These are phyloP conservation scores for Nicotiana attenuata DNA, from an alignment of 257 asterid genomes.

Conservation along the genomic window DNA sequence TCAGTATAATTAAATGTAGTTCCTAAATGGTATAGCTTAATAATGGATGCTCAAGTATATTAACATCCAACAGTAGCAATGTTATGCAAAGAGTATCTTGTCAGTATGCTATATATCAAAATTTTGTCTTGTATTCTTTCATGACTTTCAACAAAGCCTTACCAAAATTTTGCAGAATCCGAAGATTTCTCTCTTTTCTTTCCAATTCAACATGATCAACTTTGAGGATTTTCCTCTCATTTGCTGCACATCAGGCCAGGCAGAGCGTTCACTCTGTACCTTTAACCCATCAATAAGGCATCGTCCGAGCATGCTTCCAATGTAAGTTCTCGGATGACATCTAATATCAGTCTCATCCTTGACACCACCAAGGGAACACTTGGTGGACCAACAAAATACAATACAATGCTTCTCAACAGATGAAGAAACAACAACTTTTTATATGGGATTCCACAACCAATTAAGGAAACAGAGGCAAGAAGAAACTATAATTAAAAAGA, in stretches of 20 bases:
- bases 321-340: slow-evolving; percentile 75
- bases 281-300: slow-evolving; percentile 93
- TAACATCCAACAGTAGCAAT: background rate
- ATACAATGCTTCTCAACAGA: slow-evolving; percentile 59
- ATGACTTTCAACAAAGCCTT: slow-evolving; percentile 75
- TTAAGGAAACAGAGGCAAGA: too few species aligned
- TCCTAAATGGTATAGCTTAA: background rate
- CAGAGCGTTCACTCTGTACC: slow-evolving; percentile 27
- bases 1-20: slow-evolving; percentile 4
- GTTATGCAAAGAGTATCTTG: background rate
- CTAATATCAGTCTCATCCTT: slow-evolving; percentile 96
- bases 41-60: background rate
- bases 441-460: too few species aligned
- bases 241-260: slow-evolving; percentile 3
- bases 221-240: slow-evolving; percentile 7
- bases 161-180: slow-evolving; percentile 49
- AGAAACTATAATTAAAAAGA: too few species aligned
- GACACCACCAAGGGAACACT: slow-evolving; percentile 97
- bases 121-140: slow-evolving; percentile 55
- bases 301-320: slow-evolving; percentile 19
- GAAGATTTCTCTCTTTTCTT: slow-evolving; percentile 34
- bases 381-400: slow-evolving; percentile 98
- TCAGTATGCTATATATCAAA: slow-evolving; percentile 46
- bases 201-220: slow-evolving; percentile 18
- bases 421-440: too few species aligned